These are phyloP conservation scores for Penicillium paxilli DNA, from an alignment of 495 filamentous ascomycete species.

Conservation along the genomic window DNA sequence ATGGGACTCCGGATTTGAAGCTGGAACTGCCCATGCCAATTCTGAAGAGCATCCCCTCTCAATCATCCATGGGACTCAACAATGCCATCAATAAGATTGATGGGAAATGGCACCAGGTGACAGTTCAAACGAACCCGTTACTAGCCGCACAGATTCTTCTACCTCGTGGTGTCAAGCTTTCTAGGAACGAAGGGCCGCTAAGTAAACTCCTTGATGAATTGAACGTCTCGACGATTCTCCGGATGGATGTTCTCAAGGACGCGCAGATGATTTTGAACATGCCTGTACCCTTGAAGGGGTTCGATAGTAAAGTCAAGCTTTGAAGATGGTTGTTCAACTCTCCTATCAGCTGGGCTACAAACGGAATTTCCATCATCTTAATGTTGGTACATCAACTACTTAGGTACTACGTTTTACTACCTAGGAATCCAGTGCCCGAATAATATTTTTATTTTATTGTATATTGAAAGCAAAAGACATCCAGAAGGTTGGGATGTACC, in stretches of 20 bases:
- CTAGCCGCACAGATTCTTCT: constrained; percentile 5
- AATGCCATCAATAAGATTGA: constrained; percentile 16
- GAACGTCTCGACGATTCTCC: constrained; percentile 3
- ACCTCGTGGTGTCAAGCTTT: neutral
- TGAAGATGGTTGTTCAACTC: neutral
- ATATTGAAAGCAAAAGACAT: no score
- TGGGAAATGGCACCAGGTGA: constrained; percentile 9
- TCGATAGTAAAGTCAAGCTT: constrained; percentile 4
- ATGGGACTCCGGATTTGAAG: constrained; percentile 4
- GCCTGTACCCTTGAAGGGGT: constrained; percentile 3
- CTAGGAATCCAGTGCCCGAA: no score
- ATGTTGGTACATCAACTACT: no score
- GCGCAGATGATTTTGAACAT: constrained; percentile 16
- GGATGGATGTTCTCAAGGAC: constrained; percentile 14
- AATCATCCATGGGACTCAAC: constrained; percentile 10
- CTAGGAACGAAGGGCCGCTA: neutral
- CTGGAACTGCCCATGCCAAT: constrained; percentile 2
- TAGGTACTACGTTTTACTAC: no score
- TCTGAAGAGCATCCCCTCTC: constrained; percentile 7
- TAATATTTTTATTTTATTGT: no score
- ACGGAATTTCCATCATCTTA: no score
- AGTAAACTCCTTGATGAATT: constrained; percentile 10
- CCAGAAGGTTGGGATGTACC: no score
- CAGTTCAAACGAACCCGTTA: constrained; percentile 11
- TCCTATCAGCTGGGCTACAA: no score